Conservation (phyloP, 768 basidiomycete species). For the Calocybe gangraenosa region DNA sequence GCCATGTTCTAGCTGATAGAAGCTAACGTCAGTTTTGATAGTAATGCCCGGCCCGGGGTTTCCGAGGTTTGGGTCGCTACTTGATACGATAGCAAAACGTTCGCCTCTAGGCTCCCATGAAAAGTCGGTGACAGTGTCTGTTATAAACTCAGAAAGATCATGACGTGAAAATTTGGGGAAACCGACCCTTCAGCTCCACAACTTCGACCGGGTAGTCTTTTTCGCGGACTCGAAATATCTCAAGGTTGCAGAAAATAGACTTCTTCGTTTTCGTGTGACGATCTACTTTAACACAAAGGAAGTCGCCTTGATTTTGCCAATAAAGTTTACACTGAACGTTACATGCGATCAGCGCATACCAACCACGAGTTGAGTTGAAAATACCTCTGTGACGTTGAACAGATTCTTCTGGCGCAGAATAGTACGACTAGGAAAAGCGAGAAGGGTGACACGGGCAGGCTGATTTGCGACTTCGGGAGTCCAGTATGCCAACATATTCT, state of each 20-base stretch:
- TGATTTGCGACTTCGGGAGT: constrained; percentile 95
- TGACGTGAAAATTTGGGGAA: neutral
- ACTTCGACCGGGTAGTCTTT: constrained; percentile 98
- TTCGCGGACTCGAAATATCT: constrained; percentile 96
- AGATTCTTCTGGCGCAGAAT: constrained; percentile 92
- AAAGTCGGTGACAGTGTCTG: constrained; percentile 93
- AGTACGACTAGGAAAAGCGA: constrained; percentile 81
- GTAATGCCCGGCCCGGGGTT: constrained; percentile 87
- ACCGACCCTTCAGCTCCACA: constrained; percentile 88
- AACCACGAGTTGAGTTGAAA: constrained; percentile 17
- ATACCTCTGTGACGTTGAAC: constrained; percentile 95
- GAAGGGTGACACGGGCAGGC: constrained; percentile 92
- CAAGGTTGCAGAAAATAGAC: constrained; percentile 95
- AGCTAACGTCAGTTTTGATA: constrained; percentile 94
- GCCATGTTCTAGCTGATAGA: constrained; percentile 88
- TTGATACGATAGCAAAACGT: constrained; percentile 93
- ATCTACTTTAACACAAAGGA: constrained; percentile 98
- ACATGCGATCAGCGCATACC: constrained; percentile 4
- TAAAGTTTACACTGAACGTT: constrained; percentile 83
- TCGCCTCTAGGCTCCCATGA: constrained; percentile 99
- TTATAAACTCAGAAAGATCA: constrained; percentile 7
- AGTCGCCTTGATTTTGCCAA: constrained; percentile 99
- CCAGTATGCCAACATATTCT: constrained; percentile 97
- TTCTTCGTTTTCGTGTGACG: constrained; percentile 99
- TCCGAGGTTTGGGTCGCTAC: constrained; percentile 88